phyloP scores from a whole-genome alignment of 768 basidiomycete species.

The Lactarius indigo region DNA sequence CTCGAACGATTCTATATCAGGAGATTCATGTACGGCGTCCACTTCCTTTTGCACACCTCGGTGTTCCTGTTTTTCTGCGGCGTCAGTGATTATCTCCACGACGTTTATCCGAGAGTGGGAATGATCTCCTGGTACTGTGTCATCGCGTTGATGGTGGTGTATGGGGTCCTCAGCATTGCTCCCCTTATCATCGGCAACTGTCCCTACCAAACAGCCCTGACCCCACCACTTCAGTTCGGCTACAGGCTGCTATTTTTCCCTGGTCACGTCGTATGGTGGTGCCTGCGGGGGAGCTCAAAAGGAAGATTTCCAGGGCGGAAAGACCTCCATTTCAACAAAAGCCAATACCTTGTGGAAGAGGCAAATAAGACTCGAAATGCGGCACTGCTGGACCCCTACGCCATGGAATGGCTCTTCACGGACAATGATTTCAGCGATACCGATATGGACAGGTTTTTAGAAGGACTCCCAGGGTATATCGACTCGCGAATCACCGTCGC shows the following conservation, averaged over 20 bases:
- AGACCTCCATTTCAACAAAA: neutral
- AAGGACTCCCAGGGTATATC: slow-evolving; percentile 13
- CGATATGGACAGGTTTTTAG: slow-evolving; percentile 13
- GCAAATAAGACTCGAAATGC: neutral
- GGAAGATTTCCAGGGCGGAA: neutral
- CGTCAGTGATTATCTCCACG: slow-evolving; percentile 11
- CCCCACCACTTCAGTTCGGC: neutral
- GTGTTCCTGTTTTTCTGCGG: slow-evolving; percentile 17
- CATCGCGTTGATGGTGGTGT: neutral
- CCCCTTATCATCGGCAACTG: slow-evolving; percentile 9
- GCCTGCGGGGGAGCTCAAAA: rapidly evolving
- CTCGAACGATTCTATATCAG: slow-evolving; percentile 3
- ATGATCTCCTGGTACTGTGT: neutral
- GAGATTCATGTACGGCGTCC: slow-evolving; percentile 5
- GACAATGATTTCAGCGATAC: slow-evolving; percentile 5
- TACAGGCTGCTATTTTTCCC: neutral
- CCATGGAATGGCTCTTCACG: slow-evolving; percentile 11
- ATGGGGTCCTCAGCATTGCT: slow-evolving; percentile 8
- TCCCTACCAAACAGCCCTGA: slow-evolving; percentile 17
- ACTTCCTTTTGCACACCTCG: slow-evolving; percentile 8
- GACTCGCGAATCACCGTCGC: neutral
- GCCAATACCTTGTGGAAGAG: neutral
- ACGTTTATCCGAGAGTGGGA: neutral
- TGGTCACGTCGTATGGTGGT: neutral
- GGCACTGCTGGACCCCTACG: slow-evolving; percentile 1